Evolutionary conservation across 2,329 filamentous ascomycete genomes (phyloP), one percentile per base, ranked within the genome.

Genomic region (Zymoseptoria passerinii): DNA sequence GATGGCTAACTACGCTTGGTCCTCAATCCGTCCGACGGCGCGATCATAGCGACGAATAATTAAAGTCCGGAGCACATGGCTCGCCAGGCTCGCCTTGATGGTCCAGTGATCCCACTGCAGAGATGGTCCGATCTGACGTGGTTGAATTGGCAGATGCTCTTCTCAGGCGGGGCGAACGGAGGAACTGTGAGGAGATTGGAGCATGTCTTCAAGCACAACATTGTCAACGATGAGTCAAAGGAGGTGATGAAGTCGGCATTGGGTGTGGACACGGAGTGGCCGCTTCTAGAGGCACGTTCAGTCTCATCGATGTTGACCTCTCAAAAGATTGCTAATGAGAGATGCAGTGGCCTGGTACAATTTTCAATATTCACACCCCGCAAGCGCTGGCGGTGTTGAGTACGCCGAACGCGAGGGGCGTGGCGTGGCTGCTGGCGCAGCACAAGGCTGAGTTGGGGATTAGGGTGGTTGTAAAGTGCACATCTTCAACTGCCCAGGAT

Each of bases 341-440:
- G 2, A 2, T 40, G 48, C 48, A 58, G 56, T 58, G 56, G 56
- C 56, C 56, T 2, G 56, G 56, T 27, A 20, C 51, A 8, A 51
- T 23, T 10, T 58, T 35, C 20, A 40, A 48, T 3, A 58, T 54
- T 44, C 28, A 29, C 23, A 28, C 44, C 9, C 19, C 48, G 18
- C 56, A 58, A 44, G 52, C 27, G 9, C 18, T 51, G 4, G 56
- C 56, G 3, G 5, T 48, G 2, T 28, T 58, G 10, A 44, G 44
- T 19, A 28, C 35, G 1, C 28, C 52, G 3, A 58, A 58, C 20
- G 56, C 28, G 1, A 48, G 44, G 18, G 56, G 56, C 7, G 27
- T 52, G 9, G 44, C 44, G 7, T 58, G 27, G 20, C 18, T 58
- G 8, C 18, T 54, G 16, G 48, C 27, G 4, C 52, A 53, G 19